Evolutionary conservation across 768 basidiomycete genomes (phyloP), one percentile per base, ranked within the genome.

Genomic region (Dacryopinax spathularia): DNA sequence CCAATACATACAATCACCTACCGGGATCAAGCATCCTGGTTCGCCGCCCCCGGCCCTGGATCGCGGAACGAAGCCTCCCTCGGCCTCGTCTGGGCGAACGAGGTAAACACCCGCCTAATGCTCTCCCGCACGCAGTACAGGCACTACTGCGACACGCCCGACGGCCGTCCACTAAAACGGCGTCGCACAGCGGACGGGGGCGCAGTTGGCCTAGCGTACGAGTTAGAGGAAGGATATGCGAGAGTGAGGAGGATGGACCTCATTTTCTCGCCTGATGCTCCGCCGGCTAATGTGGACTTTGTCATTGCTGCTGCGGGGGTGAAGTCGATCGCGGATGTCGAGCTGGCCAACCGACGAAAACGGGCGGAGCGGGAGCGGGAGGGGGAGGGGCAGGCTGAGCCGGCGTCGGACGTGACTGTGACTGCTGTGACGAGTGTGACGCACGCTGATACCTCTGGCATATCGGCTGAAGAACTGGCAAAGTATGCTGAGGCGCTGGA

Each of bases 41-140:
- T 95, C 71, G 81, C 76, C 62, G 71, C 82, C 25, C 79, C 81
- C 0, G 82, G 82, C 1, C 83, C 84, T 64, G 76, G 80, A 64
- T 74, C 72, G 44, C 25, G 48, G 13, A 91, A 92, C 70, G 88
- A 95, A 73, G 91, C 89, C 0, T 83, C 82, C 36, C 76, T 98
- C 1, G 94, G 94, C 1, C 83, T 96, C 60, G 85, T 84, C 9
- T 98, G 95, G 95, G 88, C 94, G 16, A 97, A 95, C 73, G 87
- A 91, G 69, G 79, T 98, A 63, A 94, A 95, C 68, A 81, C 80
- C 2, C 82, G 95, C 25, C 80, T 97, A 48, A 85, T 95, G 79
- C 80, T 96, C 61, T 82, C 81, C 43, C 82, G 90, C 33, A 93
- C 92, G 12, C 12, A 9, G 22, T 34, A 29, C 20, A 29, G 35